Base-by-base conservation (phyloP, 2,329 filamentous ascomycete genomes). In the Fusarium concolor region DNA sequence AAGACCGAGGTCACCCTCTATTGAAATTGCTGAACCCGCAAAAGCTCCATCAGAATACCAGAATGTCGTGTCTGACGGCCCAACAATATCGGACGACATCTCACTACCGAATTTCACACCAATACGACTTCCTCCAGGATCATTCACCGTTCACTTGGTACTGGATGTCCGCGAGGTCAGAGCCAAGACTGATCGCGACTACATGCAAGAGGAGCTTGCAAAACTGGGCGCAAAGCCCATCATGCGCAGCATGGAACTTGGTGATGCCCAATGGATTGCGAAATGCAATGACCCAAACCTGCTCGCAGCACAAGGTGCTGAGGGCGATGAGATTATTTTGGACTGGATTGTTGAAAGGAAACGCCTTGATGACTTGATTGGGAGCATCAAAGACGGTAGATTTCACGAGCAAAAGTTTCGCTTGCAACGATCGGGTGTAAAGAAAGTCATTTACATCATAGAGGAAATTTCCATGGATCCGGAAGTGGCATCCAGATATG, bases 401-500 rank as follows among this genome's bases (percentile, higher is more conserved):
- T 95, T 94, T 71, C 90, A 91, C 70, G 92, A 96, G 76, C 92
- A 96, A 75, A 95, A 96, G 75, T 95, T 94, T 75, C 89, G 92
- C 2, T 83, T 95, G 12, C 86, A 86, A 55, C 88, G 88, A 51
- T 92, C 88, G 0, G 92, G 92, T 0, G 83, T 93, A n/a, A 87
- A 87, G 59, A 91, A 94, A 71, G 90, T 94, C 15, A 85, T 93
- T 37, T 96, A 95, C 74, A 84, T 96, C 24, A 85, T 96, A 56
- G 92, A 96, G 75, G 89, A 94, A 69, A 90, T 91, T 59, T 76
- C 85, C 12, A 84, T 93, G 74, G 84, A 89, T 42, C 74, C 84
- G 1, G 82, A 86, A 10, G 76, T 82, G 39, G 81, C 82, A 35
- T 79, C 83, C 24, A 86, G 85, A 63, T 89, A 90, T 71, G 86